Percentiles rank a stretch among this genome's conserved stretches.
These are phyloP conservation scores for Globisporangium middletonii DNA, from an alignment of 352 stramenopile species.

Conservation along the genomic window DNA sequence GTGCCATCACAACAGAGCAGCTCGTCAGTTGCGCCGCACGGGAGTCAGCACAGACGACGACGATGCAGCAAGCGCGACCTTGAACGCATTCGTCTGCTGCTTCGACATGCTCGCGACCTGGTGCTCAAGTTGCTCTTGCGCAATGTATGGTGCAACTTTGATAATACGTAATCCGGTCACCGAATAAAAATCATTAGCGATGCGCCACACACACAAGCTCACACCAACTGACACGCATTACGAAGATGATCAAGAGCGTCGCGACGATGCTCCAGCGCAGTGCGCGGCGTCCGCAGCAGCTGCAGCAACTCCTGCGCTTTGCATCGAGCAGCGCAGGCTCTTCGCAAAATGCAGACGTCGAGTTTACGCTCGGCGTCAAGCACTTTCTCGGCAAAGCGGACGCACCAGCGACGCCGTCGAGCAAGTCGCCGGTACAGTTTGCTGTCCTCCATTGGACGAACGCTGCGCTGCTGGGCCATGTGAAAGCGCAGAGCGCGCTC, in stretches of 20 bases:
- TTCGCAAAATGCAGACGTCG: constrained; percentile 21
- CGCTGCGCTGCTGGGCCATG: constrained; percentile 59
- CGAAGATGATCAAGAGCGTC: neutral
- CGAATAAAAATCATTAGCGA: neutral
- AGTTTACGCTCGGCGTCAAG: constrained; percentile 60
- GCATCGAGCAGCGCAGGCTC: neutral
- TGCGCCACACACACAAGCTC: neutral
- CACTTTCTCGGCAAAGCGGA: constrained; percentile 43
- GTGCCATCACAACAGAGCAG: neutral
- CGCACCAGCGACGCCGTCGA: constrained; percentile 10
- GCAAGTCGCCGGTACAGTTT: constrained; percentile 35
- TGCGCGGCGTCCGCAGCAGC: neutral
- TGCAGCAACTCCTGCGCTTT: neutral
- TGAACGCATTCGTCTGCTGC: constrained; percentile 15
- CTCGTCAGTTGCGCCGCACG: neutral
- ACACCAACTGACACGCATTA: neutral
- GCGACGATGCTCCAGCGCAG: constrained; percentile 1
- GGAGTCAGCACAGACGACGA: neutral
- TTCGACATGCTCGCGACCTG: constrained; percentile 17
- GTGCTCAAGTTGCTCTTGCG: neutral
- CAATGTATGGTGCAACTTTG: neutral
- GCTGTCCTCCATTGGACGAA: constrained; percentile 77
- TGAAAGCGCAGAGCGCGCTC: constrained; percentile 63
- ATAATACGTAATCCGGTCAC: neutral
- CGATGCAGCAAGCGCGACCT: neutral